These are phyloP conservation scores for Megacollybia marginata DNA, from an alignment of 768 basidiomycete species.

Conservation along the genomic window DNA sequence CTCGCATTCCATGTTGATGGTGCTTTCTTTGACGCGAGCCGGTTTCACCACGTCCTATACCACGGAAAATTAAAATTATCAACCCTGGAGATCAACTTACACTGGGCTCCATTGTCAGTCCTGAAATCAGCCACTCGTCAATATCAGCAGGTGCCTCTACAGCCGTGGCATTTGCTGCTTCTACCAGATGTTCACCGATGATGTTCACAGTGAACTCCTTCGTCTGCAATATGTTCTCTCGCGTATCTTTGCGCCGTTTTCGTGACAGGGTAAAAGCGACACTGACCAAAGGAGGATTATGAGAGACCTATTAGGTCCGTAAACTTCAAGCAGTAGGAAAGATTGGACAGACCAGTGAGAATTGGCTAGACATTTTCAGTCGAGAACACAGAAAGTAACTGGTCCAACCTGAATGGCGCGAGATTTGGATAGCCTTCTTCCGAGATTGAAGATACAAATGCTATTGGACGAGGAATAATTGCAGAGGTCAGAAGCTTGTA, in stretches of 20 bases:
- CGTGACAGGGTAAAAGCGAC: conserved; percentile 46
- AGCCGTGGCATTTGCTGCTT: conserved; percentile 49
- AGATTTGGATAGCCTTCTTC: conserved; percentile 46
- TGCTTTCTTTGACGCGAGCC: conserved; percentile 48
- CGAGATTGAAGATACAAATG: conserved; percentile 50
- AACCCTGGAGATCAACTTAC: conserved; percentile 25
- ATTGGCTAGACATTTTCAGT: conserved; percentile 33
- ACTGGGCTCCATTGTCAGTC: conserved; percentile 45
- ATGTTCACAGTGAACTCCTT: conserved; percentile 68
- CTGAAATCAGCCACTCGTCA: conserved; percentile 57
- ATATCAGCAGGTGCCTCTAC: conserved; percentile 45
- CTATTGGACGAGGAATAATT: conserved; percentile 61
- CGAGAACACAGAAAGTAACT: background rate
- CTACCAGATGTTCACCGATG: conserved; percentile 58
- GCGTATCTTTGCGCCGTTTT: conserved; percentile 49
- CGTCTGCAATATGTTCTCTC: conserved; percentile 54
- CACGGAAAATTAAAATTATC: conserved; percentile 4
- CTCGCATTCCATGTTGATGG: conserved; percentile 56
- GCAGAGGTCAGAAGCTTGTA: conserved; percentile 52
- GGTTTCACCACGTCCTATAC: conserved; percentile 40
- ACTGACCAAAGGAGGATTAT: conserved; percentile 61
- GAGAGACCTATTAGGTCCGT: conserved; percentile 36
- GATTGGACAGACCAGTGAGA: conserved; percentile 42
- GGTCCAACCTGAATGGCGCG: conserved; percentile 54
- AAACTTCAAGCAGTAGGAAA: conserved; percentile 7